phyloP scores from a whole-genome alignment of 2,329 filamentous ascomycete genomes.

The Phoma sp. region DNA sequence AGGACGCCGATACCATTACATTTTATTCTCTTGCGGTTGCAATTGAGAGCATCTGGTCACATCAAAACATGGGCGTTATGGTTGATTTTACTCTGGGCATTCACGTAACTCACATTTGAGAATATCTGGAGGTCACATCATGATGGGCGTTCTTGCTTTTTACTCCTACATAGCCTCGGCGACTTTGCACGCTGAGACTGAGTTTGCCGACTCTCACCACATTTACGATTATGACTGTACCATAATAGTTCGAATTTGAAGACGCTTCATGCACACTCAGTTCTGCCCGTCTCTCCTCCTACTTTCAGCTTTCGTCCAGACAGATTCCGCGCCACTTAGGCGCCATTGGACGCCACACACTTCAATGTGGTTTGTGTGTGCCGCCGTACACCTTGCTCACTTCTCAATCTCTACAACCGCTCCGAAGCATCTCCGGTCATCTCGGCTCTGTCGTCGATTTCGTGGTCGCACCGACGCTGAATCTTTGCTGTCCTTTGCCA shows the following conservation, averaged over 20 bases:
- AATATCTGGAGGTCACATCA: not conserved
- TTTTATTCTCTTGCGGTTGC: constrained; percentile 14
- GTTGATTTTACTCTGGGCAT: constrained; percentile 4
- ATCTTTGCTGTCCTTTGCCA: not conserved
- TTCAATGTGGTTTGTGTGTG: not conserved
- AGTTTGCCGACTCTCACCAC: not conserved
- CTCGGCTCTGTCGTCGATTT: not conserved
- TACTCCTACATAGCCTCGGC: constrained; percentile 1
- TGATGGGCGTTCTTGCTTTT: constrained; percentile 9
- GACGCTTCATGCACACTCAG: not conserved
- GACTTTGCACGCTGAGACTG: not conserved
- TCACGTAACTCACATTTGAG: constrained; percentile 5
- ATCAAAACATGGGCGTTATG: constrained; percentile 9
- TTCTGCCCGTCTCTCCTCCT: not conserved
- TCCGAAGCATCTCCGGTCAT: not conserved
- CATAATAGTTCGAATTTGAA: constrained; percentile 1
- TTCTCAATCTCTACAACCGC: not conserved
- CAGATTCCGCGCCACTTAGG: not conserved
- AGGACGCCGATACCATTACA: constrained; percentile 18
- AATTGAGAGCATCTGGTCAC: constrained; percentile 12
- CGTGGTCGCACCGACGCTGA: too few species aligned
- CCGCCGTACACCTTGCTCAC: not conserved
- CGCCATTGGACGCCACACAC: not conserved
- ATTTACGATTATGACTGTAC: constrained; percentile 19
- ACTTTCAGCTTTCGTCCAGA: not conserved